These are phyloP conservation scores for Eimeria tenella DNA, from an alignment of 169 alveolate species.

Conservation along the genomic window DNA sequence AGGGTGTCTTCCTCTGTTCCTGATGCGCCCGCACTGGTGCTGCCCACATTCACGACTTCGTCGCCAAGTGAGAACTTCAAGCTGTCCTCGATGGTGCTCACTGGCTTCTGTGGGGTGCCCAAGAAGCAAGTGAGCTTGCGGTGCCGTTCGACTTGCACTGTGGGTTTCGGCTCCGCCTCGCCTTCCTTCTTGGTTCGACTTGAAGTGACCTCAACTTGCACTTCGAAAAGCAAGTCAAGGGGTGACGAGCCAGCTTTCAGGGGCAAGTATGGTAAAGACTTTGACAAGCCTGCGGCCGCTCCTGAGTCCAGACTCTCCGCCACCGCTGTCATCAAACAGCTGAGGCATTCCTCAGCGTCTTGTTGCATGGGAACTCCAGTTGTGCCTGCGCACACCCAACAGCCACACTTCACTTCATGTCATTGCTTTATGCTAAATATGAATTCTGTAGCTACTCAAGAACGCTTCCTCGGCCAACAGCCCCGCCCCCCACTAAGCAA, in stretches of 20 bases:
- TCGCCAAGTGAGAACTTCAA: constrained; percentile 72
- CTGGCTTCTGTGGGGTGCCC: constrained; percentile 76
- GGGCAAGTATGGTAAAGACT: constrained; percentile 54
- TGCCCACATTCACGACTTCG: constrained; percentile 65
- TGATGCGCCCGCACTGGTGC: constrained; percentile 9
- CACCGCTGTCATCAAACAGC: constrained; percentile 61
- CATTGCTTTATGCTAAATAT: no score
- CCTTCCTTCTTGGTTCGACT: not conserved
- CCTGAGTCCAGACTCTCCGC: constrained; percentile 60
- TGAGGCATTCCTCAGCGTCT: constrained; percentile 76
- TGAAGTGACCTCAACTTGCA: constrained; percentile 46
- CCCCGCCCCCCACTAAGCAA: not conserved
- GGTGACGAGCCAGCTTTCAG: not conserved
- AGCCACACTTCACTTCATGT: no score
- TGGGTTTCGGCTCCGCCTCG: not conserved
- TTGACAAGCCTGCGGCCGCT: constrained; percentile 25
- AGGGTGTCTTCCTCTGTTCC: constrained; percentile 41
- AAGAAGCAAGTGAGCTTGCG: constrained; percentile 75
- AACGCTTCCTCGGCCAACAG: no score
- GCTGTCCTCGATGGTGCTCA: constrained; percentile 76
- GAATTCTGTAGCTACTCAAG: no score
- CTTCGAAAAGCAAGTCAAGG: constrained; percentile 69
- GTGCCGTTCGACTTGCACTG: constrained; percentile 41
- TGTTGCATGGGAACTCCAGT: constrained; percentile 73
- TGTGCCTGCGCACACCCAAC: constrained; percentile 13